These are phyloP conservation scores for Laburnicola sp. DNA, from an alignment of 2,329 filamentous ascomycete species.

Conservation along the genomic window DNA sequence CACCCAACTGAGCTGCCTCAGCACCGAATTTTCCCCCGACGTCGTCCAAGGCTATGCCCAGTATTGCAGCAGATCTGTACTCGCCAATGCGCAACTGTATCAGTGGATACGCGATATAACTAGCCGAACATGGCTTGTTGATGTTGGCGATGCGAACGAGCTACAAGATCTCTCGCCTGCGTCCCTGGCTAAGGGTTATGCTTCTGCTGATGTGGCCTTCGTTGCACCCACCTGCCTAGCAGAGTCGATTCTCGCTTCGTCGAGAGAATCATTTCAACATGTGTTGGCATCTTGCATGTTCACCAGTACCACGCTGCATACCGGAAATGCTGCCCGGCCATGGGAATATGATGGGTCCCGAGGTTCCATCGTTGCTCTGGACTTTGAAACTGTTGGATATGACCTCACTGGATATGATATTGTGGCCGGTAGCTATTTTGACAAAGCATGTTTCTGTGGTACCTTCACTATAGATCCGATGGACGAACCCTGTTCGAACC, in stretches of 20 bases:
- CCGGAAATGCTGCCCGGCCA: constrained; percentile 36
- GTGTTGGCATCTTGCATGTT: constrained; percentile 38
- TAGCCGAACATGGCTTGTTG: constrained; percentile 39
- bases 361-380: constrained; percentile 34
- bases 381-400: constrained; percentile 41
- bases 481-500: constrained; percentile 23
- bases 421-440: constrained; percentile 33
- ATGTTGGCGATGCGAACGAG: constrained; percentile 35
- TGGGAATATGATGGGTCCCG: constrained; percentile 37
- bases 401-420: constrained; percentile 25
- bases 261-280: constrained; percentile 33
- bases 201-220: constrained; percentile 21
- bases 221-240: constrained; percentile 38
- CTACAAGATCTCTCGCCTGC: constrained; percentile 31
- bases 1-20: constrained; percentile 38
- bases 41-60: constrained; percentile 28
- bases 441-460: constrained; percentile 40
- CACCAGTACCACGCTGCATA: constrained; percentile 31
- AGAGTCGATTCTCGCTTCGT: constrained; percentile 18
- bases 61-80: constrained; percentile 37
- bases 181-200: constrained; percentile 32
- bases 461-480: constrained; percentile 19
- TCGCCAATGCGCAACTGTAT: constrained; percentile 40
- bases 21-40: constrained; percentile 32
- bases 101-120: constrained; percentile 32